Evolutionary conservation across 176 grass and related monocot species (phyloP).

Genomic region (Oryza glumipatula): DNA sequence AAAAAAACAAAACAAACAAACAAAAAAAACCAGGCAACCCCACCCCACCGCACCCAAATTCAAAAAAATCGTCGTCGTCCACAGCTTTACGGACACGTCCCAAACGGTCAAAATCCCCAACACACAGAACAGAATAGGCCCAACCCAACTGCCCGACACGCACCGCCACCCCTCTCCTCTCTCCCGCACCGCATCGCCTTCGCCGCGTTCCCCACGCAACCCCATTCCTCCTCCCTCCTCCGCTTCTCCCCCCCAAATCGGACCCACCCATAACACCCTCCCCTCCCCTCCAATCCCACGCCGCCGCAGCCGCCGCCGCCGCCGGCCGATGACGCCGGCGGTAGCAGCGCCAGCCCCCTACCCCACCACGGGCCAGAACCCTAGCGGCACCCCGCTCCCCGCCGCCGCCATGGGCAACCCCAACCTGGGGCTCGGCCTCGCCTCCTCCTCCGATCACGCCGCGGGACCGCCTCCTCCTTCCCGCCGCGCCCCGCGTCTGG

Average conservation of each 20-base stretch:
- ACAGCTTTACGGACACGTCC: too few species aligned
- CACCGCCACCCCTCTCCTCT: neutral
- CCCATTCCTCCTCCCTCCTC: neutral
- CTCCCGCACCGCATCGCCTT: neutral
- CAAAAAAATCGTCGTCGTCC: neutral
- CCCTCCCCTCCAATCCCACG: neutral
- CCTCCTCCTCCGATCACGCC: neutral
- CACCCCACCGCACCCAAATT: neutral
- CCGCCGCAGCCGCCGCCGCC: slow-evolving; percentile 21
- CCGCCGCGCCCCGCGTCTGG: slow-evolving; percentile 39
- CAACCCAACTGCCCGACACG: neutral
- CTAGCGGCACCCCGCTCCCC: slow-evolving; percentile 6
- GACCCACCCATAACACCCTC: slow-evolving; percentile 5
- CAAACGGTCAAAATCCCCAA: too few species aligned
- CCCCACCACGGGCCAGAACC: slow-evolving; percentile 47
- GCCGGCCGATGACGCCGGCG: slow-evolving; percentile 28
- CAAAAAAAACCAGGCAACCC: too few species aligned
- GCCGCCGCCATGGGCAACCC: slow-evolving; percentile 39
- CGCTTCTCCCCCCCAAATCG: slow-evolving; percentile 5
- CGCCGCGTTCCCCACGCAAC: neutral
- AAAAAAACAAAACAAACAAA: too few species aligned
- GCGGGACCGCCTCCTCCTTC: neutral
- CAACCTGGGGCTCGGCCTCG: slow-evolving; percentile 48
- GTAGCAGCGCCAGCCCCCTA: slow-evolving; percentile 23
- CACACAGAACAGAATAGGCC: too few species aligned